A percentile compares a stretch with the other conserved stretches of the same genome.
These are phyloP conservation scores for Eucalyptus cloeziana DNA, from an alignment of 345 rosid genomes.

Conservation along the genomic window DNA sequence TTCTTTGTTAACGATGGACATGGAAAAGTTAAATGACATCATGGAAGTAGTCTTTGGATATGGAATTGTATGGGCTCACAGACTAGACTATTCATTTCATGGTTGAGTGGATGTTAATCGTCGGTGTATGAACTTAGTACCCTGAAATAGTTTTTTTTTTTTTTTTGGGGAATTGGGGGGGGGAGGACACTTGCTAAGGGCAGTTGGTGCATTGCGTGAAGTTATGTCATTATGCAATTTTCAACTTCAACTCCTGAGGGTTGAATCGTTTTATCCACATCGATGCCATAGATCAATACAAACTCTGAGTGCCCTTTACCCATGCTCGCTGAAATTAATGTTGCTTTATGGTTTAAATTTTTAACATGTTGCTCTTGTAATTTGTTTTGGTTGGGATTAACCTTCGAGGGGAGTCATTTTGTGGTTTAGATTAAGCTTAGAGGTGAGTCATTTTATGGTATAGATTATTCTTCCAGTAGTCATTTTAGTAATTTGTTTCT, in stretches of 20 bases:
- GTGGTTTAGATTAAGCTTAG: not conserved
- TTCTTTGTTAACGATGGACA: not conserved
- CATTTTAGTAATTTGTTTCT: not conserved
- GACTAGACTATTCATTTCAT: not conserved
- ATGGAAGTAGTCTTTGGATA: not conserved
- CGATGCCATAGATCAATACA: not conserved
- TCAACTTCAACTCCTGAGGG: not conserved
- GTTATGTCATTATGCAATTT: not conserved
- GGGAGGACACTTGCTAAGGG: not conserved
- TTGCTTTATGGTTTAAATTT: not conserved
- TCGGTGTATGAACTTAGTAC: not conserved
- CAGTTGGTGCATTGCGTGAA: not conserved
- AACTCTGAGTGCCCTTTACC: not conserved
- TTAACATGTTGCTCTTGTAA: not conserved
- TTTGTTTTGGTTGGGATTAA: not conserved
- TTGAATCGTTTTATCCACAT: not conserved
- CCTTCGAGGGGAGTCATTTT: not conserved
- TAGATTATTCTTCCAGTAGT: not conserved
- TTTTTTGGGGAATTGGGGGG: not conserved
- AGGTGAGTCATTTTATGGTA: not conserved
- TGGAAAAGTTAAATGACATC: not conserved
- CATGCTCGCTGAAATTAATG: not conserved
- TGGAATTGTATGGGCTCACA: not conserved
- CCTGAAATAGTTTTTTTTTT: not conserved
- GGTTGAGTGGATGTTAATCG: not conserved